phyloP scores from a whole-genome alignment of 176 grass and related monocot species.

The Juncus inflexus region DNA sequence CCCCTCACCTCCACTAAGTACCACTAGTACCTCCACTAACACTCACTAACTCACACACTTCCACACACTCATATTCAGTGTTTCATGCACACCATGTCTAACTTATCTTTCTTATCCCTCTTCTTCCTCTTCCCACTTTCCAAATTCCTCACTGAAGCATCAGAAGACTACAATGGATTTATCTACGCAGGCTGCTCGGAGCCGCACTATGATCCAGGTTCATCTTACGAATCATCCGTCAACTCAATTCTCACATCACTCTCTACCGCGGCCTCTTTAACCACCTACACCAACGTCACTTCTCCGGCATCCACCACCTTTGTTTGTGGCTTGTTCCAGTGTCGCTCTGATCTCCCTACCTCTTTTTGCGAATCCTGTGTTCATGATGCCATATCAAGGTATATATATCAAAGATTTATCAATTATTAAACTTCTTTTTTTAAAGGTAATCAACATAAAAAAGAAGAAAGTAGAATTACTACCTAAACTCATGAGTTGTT shows the following conservation, averaged over 20 bases:
- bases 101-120: not conserved
- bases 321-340: slow-evolving; percentile 62
- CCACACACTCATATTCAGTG: not conserved
- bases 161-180: slow-evolving; percentile 55
- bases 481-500: no score
- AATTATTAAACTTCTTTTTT: no score
- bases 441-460: no score
- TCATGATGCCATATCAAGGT: slow-evolving; percentile 49
- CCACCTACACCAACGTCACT: slow-evolving; percentile 59
- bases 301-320: slow-evolving; percentile 15
- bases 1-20: slow-evolving; percentile 7
- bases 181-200: slow-evolving; percentile 83
- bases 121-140: slow-evolving; percentile 29
- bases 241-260: slow-evolving; percentile 70
- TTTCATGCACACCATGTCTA: slow-evolving; percentile 22
- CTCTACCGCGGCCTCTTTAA: slow-evolving; percentile 43
- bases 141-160: not conserved
- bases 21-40: slow-evolving; percentile 4
- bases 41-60: not conserved
- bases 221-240: slow-evolving; percentile 51
- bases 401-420: no score
- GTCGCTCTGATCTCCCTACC: slow-evolving; percentile 68
- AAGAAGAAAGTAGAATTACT: no score
- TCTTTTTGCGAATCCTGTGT: slow-evolving; percentile 55
- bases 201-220: slow-evolving; percentile 41